These are phyloP conservation scores for Barbarea vulgaris DNA, from an alignment of 345 rosid species.

Conservation along the genomic window DNA sequence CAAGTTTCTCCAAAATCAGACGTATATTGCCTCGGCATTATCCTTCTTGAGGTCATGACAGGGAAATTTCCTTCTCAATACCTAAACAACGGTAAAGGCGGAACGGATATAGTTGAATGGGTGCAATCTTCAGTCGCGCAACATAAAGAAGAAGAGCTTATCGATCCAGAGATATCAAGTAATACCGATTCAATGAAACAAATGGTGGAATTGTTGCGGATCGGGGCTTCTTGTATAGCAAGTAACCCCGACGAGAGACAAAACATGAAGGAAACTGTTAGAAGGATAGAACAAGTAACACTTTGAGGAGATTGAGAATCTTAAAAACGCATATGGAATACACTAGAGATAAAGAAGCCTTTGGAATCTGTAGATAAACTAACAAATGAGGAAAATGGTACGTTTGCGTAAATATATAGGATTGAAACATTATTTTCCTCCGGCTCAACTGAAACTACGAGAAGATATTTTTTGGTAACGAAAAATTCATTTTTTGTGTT, in stretches of 20 bases:
- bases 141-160: slow-evolving; percentile 51
- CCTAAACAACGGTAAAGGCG: slow-evolving; percentile 55
- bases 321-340: not conserved
- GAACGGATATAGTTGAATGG: slow-evolving; percentile 63
- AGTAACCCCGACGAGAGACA: slow-evolving; percentile 50
- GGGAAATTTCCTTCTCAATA: slow-evolving; percentile 79
- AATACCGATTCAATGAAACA: slow-evolving; percentile 38
- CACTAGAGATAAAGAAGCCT: not conserved
- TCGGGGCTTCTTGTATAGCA: slow-evolving; percentile 65
- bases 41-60: slow-evolving; percentile 72
- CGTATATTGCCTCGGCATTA: slow-evolving; percentile 71
- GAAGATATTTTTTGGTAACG: not conserved
- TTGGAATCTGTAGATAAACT: slow-evolving; percentile 22
- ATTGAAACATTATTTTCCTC: slow-evolving; percentile 4
- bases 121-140: slow-evolving; percentile 49
- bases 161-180: slow-evolving; percentile 68
- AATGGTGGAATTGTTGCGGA: slow-evolving; percentile 53
- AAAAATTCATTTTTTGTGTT: not conserved
- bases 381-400: slow-evolving; percentile 21
- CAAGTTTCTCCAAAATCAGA: slow-evolving; percentile 67
- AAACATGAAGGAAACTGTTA: slow-evolving; percentile 54
- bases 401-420: not conserved
- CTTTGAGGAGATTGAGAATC: slow-evolving; percentile 5
- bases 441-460: not conserved
- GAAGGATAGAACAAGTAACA: slow-evolving; percentile 55